phyloP scores from a whole-genome alignment of 352 stramenopile species.

The Pythium brachiatum region DNA sequence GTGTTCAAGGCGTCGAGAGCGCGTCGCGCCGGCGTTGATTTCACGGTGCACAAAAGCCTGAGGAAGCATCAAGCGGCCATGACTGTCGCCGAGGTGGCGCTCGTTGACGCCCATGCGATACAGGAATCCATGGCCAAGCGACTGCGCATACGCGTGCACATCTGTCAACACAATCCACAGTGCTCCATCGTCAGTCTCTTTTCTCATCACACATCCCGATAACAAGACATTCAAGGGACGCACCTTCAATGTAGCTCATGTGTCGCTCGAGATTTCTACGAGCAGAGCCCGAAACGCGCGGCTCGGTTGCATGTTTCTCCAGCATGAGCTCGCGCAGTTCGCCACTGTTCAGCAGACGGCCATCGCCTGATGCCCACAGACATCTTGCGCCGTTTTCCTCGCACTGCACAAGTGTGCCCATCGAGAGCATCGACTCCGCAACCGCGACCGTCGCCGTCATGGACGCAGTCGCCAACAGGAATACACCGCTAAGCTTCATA shows the following conservation, averaged over 20 bases:
- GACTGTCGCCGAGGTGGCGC: constrained; percentile 52
- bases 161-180: constrained; percentile 29
- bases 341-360: constrained; percentile 32
- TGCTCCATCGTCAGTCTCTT: neutral
- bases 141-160: constrained; percentile 55
- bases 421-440: constrained; percentile 23
- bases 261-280: constrained; percentile 62
- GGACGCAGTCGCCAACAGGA: neutral
- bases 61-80: constrained; percentile 39
- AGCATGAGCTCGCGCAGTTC: constrained; percentile 54
- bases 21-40: constrained; percentile 29
- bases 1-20: constrained; percentile 26
- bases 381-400: constrained; percentile 30
- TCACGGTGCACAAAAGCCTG: constrained; percentile 63
- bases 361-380: constrained; percentile 53
- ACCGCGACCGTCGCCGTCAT: neutral
- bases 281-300: neutral
- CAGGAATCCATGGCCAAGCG: constrained; percentile 52
- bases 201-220: neutral
- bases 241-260: constrained; percentile 80
- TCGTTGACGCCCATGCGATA: constrained; percentile 69
- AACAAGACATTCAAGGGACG: neutral
- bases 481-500: constrained; percentile 1
- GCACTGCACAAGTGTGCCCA: constrained; percentile 59
- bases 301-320: constrained; percentile 28